Evolutionary conservation across 2,329 filamentous ascomycete species (phyloP).

Genomic region (Colletotrichum tamarilloi): DNA sequence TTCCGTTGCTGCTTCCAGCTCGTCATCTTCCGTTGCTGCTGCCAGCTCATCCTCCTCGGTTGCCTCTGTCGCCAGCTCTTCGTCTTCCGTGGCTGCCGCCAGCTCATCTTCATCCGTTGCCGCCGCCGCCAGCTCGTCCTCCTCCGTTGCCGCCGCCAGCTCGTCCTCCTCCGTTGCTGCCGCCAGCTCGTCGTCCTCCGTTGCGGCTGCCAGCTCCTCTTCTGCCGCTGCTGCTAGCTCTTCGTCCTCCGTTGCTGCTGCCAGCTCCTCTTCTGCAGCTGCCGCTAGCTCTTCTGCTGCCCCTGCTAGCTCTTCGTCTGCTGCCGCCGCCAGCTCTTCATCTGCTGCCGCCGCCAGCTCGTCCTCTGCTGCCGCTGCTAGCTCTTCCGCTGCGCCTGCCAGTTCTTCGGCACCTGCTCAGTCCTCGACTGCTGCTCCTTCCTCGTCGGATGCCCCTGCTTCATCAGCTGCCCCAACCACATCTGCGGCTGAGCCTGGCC

Average conservation of each 20-base stretch:
- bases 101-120: neutral
- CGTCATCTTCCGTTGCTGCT: neutral
- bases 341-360: neutral
- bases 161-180: neutral
- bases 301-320: neutral
- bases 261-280: neutral
- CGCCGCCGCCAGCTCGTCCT: neutral
- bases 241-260: neutral
- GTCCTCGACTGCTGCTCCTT: neutral
- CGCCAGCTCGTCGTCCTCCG: neutral
- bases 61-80: neutral
- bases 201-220: neutral
- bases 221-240: neutral
- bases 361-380: neutral
- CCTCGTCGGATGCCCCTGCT: neutral
- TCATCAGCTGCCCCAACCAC: neutral
- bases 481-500: neutral
- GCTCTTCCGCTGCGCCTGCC: neutral
- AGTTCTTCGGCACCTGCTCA: neutral
- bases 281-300: neutral
- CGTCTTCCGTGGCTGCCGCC: too few relatives aligned
- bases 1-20: neutral
- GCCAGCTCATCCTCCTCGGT: neutral
- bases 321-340: neutral
- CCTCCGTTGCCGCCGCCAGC: neutral